These are phyloP conservation scores for Inga laurina DNA, from an alignment of 306 rosid genomes.

Conservation along the genomic window DNA sequence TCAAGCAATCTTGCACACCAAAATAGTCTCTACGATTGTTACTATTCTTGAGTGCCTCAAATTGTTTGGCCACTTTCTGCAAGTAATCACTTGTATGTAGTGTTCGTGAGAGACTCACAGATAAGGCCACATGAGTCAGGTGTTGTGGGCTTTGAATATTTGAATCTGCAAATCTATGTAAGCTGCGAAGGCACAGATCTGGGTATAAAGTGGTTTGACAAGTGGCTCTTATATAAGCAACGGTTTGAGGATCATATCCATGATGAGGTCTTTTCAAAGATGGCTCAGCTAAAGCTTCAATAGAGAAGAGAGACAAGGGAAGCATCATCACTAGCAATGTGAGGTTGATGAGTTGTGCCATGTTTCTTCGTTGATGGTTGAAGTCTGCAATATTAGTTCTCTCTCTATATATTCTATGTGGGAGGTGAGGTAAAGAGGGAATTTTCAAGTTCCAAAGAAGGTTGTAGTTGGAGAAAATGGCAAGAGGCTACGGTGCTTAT, in stretches of 20 bases:
- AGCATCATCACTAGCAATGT: neutral
- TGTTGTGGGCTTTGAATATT: constrained; percentile 34
- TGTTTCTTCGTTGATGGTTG: neutral
- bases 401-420: neutral
- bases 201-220: constrained; percentile 43
- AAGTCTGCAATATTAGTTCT: neutral
- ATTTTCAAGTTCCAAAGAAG: neutral
- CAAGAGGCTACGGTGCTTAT: neutral
- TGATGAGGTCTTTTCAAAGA: neutral
- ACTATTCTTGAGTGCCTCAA: constrained; percentile 15
- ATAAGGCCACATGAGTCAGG: constrained; percentile 38
- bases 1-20: neutral
- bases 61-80: constrained; percentile 27
- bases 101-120: constrained; percentile 44
- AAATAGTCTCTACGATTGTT: neutral
- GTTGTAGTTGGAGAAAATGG: constrained; percentile 3
- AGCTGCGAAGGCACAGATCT: constrained; percentile 35
- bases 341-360: constrained; percentile 33
- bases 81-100: constrained; percentile 35
- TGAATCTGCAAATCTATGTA: constrained; percentile 28
- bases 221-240: constrained; percentile 29
- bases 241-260: neutral
- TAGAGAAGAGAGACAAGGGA: neutral
- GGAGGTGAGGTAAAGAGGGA: neutral
- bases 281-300: neutral